phyloP scores from a whole-genome alignment of 768 basidiomycete genomes.

The Suillus weaverae region DNA sequence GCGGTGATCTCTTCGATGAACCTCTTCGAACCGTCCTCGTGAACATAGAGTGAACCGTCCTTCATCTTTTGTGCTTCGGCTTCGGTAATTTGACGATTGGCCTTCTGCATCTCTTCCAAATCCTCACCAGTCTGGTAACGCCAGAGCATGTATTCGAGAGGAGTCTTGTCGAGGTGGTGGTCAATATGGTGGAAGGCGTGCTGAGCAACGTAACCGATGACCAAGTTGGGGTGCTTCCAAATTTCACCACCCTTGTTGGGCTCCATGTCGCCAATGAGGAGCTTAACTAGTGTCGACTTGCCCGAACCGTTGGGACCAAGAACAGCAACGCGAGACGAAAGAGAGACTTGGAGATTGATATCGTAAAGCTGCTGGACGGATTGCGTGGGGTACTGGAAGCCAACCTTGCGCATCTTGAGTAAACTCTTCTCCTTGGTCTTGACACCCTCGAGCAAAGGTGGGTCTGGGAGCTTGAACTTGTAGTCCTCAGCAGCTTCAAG shows the following conservation, averaged over 20 bases:
- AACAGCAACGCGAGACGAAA: constrained; percentile 97
- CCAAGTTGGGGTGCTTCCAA: constrained; percentile 99
- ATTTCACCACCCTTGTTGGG: constrained; percentile 94
- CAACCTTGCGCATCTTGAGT: constrained; percentile 96
- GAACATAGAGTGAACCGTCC: constrained; percentile 81
- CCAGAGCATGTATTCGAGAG: constrained; percentile 99
- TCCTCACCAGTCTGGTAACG: constrained; percentile 99
- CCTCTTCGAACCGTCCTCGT: constrained; percentile 89
- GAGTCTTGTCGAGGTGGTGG: constrained; percentile 97
- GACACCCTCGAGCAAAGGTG: constrained; percentile 97
- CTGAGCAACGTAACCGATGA: constrained; percentile 98
- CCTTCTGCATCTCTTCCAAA: constrained; percentile 95
- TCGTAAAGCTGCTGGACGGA: constrained; percentile 89
- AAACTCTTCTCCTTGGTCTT: constrained; percentile 99
- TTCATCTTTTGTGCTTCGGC: constrained; percentile 96
- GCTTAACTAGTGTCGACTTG: constrained; percentile 95
- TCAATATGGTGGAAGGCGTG: constrained; percentile 99
- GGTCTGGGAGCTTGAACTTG: constrained; percentile 97
- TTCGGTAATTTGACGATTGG: constrained; percentile 79
- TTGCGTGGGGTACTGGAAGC: constrained; percentile 92
- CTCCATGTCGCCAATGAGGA: constrained; percentile 96
- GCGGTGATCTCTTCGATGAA: constrained; percentile 86
- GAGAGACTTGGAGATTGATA: constrained; percentile 94
- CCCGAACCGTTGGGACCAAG: constrained; percentile 99
- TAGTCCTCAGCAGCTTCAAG: constrained; percentile 96